These are phyloP conservation scores for Cicer pinnatifidum DNA, from an alignment of 306 rosid species.

Conservation along the genomic window DNA sequence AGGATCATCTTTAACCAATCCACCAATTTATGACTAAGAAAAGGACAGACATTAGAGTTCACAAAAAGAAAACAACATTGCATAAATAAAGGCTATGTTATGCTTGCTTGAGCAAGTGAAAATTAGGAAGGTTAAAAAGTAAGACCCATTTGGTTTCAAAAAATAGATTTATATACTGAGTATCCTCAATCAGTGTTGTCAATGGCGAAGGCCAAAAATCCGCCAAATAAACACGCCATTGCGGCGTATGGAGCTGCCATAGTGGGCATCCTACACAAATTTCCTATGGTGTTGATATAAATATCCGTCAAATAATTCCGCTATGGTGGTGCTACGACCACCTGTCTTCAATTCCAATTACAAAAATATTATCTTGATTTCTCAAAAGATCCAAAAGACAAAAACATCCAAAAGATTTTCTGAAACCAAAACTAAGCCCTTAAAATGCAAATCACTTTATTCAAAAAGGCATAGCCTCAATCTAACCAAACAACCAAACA, in stretches of 20 bases:
- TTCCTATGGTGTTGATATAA: too few relatives aligned
- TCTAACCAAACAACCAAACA: too few relatives aligned
- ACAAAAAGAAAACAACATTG: not conserved
- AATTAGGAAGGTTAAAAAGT: not conserved
- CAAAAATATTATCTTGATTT: not conserved
- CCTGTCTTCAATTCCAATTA: not conserved
- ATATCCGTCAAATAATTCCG: too few relatives aligned
- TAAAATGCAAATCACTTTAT: not conserved
- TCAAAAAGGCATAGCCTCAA: too few relatives aligned
- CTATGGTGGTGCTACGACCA: too few relatives aligned
- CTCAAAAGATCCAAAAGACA: not conserved
- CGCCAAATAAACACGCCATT: too few relatives aligned
- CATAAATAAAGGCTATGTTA: not conserved
- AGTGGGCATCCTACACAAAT: too few relatives aligned
- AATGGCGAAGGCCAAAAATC: too few relatives aligned
- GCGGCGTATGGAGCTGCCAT: too few relatives aligned
- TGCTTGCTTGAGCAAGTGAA: conserved; percentile 2
- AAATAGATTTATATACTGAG: not conserved
- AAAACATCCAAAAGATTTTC: too few relatives aligned
- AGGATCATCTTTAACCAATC: not conserved
- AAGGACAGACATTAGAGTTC: not conserved
- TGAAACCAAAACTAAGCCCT: not conserved
- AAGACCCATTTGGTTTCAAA: not conserved
- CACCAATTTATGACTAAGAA: not conserved
- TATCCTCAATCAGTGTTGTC: too few relatives aligned